Percentiles rank a stretch among this genome's conserved stretches.
Evolutionary conservation across 192 early-diverging fungal species (phyloP).

Genomic region (Linnemannia elongata): DNA sequence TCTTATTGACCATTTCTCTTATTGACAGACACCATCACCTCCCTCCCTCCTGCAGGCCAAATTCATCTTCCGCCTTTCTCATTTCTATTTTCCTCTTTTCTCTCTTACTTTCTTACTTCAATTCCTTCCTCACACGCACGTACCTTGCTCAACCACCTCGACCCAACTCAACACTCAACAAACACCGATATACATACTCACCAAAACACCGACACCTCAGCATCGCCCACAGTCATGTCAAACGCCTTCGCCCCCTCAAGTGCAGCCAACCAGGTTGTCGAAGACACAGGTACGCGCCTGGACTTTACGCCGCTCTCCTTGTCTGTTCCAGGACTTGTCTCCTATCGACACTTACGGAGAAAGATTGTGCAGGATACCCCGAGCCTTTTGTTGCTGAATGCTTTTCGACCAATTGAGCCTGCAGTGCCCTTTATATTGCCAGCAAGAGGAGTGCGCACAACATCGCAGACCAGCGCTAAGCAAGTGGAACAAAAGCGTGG

Average conservation of each 20-base stretch:
- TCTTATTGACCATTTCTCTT: constrained; percentile 19
- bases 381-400: neutral
- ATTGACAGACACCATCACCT: constrained; percentile 1
- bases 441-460: no score
- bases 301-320: neutral
- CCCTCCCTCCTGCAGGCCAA: no score
- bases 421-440: neutral
- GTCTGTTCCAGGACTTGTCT: neutral
- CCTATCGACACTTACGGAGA: neutral
- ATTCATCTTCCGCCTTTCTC: constrained; percentile 3
- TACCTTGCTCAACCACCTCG: constrained; percentile 1
- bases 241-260: constrained; percentile 38
- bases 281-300: constrained; percentile 63
- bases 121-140: neutral
- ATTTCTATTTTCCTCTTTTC: constrained; percentile 13
- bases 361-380: neutral
- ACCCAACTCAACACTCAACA: neutral
- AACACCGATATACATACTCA: no score
- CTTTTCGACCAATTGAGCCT: constrained; percentile 1
- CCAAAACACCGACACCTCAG: neutral
- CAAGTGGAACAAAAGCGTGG: neutral
- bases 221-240: neutral
- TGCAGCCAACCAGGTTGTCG: constrained; percentile 66
- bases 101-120: neutral
- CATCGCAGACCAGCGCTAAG: no score